Conservation (phyloP, 2,329 filamentous ascomycete genomes). For the Malbranchea cinnamomea region DNA sequence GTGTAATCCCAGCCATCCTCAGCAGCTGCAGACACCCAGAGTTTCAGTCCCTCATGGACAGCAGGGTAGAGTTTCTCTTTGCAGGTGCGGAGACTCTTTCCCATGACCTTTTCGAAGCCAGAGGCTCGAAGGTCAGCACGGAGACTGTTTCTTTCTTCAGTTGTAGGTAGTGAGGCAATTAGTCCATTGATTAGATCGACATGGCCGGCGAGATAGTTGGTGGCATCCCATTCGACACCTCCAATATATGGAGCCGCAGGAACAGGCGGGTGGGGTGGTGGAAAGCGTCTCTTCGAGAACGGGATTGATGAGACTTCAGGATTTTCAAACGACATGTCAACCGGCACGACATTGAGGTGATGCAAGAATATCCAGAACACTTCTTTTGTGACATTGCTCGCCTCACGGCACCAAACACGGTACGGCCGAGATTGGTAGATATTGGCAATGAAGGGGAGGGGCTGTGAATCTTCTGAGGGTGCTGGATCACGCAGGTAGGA, state of each 20-base stretch:
- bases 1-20: constrained; percentile 81
- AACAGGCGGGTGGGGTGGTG: constrained; percentile 72
- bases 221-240: constrained; percentile 96
- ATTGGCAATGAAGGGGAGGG: constrained; percentile 72
- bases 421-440: constrained; percentile 83
- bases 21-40: constrained; percentile 74
- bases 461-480: constrained; percentile 58
- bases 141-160: constrained; percentile 56
- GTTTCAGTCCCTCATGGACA: constrained; percentile 75
- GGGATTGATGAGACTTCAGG: constrained; percentile 16
- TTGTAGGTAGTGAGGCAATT: constrained; percentile 61
- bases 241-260: constrained; percentile 92
- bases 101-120: constrained; percentile 84
- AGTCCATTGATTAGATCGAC: constrained; percentile 87
- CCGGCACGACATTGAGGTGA: constrained; percentile 70
- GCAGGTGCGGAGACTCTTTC: constrained; percentile 69
- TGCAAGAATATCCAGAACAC: constrained; percentile 99
- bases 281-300: constrained; percentile 53
- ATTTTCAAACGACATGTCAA: constrained; percentile 20
- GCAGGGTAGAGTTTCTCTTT: constrained; percentile 96
- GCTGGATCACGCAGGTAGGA: constrained; percentile 66
- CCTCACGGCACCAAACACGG: constrained; percentile 85
- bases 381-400: constrained; percentile 85
- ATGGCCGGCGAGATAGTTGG: constrained; percentile 86
- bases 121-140: constrained; percentile 66